phyloP scores from a whole-genome alignment of 2,329 filamentous ascomycete species.

The Neopestalotiopsis sp. region DNA sequence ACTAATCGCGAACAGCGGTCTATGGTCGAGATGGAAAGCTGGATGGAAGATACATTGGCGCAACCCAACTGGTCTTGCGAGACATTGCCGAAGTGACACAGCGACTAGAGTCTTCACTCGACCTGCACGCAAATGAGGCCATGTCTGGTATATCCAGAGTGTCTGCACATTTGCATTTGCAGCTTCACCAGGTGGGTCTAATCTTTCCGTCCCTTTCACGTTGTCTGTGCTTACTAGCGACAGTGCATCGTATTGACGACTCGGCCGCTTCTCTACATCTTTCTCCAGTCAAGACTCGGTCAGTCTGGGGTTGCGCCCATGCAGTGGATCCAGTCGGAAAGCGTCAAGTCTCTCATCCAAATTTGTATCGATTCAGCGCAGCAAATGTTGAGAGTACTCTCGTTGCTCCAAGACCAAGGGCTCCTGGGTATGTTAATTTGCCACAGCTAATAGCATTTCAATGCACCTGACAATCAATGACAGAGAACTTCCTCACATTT shows the following conservation, averaged over 20 bases:
- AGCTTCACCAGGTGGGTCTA: neutral
- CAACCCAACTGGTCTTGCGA: neutral
- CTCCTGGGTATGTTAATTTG: neutral
- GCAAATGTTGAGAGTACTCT: neutral
- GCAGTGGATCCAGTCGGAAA: neutral
- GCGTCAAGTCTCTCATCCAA: neutral
- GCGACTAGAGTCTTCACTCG: neutral
- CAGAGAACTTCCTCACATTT: neutral
- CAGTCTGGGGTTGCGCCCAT: neutral
- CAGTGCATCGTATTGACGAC: neutral
- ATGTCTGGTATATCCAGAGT: neutral
- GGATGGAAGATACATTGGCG: neutral
- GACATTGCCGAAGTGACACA: neutral
- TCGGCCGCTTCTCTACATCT: neutral
- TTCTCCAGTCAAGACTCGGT: neutral
- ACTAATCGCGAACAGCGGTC: neutral
- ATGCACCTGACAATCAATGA: neutral
- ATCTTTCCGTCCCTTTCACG: neutral
- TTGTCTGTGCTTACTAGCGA: neutral
- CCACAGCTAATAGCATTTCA: neutral
- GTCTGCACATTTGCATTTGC: neutral
- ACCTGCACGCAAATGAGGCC: neutral
- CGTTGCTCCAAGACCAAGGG: neutral
- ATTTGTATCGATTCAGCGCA: neutral
- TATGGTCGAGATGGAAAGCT: neutral